Evolutionary conservation across 257 asterid genomes (phyloP).

Genomic region (Knoxia roxburghii): DNA sequence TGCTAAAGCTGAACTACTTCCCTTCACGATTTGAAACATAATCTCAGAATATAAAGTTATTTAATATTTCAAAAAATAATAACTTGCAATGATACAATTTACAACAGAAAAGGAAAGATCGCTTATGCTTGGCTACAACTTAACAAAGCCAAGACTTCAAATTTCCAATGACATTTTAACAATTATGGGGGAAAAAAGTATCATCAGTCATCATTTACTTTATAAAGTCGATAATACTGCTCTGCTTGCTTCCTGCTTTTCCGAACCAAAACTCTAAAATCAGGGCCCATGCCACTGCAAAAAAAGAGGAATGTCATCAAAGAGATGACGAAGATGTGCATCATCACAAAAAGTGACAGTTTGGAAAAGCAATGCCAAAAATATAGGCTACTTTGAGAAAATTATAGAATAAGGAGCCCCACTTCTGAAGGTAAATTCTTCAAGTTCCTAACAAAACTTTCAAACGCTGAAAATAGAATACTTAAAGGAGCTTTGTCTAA

Average conservation of each 20-base stretch:
- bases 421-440: not conserved
- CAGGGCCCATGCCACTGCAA: conserved; percentile 99
- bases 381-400: not conserved
- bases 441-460: not conserved
- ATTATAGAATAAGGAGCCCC: not conserved
- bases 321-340: not conserved
- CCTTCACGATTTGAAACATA: not conserved
- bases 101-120: not conserved
- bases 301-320: conserved; percentile 16
- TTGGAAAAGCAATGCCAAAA: not conserved
- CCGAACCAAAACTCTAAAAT: conserved; percentile 92
- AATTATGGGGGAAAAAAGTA: not conserved
- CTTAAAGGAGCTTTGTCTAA: too few relatives aligned
- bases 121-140: not conserved
- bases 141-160: not conserved
- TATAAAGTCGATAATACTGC: conserved; percentile 80
- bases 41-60: not conserved
- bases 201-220: conserved; percentile 38
- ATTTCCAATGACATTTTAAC: not conserved
- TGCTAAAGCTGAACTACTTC: not conserved
- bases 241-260: conserved; percentile 99
- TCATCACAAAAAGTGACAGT: not conserved
- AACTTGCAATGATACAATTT: not conserved
- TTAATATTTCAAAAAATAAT: not conserved
- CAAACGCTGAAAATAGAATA: not conserved